phyloP scores from a whole-genome alignment of 495 filamentous ascomycete species.

The Aspergillus biplanus region DNA sequence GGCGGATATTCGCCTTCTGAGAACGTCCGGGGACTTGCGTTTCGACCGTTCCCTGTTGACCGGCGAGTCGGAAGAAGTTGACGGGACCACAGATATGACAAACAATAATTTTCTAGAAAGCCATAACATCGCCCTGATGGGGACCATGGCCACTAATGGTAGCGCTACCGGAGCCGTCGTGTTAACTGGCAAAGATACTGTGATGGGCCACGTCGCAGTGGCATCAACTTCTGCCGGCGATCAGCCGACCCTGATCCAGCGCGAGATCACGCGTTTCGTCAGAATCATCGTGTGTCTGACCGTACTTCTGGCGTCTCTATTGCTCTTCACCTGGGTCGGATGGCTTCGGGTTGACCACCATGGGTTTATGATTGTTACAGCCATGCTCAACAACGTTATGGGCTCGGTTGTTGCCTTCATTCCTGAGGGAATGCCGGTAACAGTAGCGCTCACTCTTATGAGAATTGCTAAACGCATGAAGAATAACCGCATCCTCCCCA shows the following conservation, averaged over 20 bases:
- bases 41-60: conserved; percentile 76
- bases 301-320: conserved; percentile 55
- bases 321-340: conserved; percentile 62
- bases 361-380: conserved; percentile 68
- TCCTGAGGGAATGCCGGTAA: conserved; percentile 71
- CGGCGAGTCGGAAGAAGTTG: conserved; percentile 66
- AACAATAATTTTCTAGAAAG: conserved; percentile 77
- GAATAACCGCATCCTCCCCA: conserved; percentile 66
- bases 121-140: conserved; percentile 71
- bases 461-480: conserved; percentile 68
- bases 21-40: conserved; percentile 66
- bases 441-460: conserved; percentile 62
- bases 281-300: conserved; percentile 61
- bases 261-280: conserved; percentile 70
- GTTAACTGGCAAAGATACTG: conserved; percentile 59
- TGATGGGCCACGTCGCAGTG: conserved; percentile 64
- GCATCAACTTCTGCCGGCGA: conserved; percentile 66
- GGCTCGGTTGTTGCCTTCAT: conserved; percentile 74
- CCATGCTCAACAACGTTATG: conserved; percentile 68
- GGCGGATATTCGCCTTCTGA: conserved; percentile 69
- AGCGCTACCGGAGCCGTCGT: conserved; percentile 67
- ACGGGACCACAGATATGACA: conserved; percentile 60
- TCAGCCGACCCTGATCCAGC: conserved; percentile 66
- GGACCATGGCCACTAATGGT: conserved; percentile 69
- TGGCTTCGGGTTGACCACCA: conserved; percentile 65